These are phyloP conservation scores for Aegilops tauschii DNA, from an alignment of 176 grass and related monocot species.

Conservation along the genomic window DNA sequence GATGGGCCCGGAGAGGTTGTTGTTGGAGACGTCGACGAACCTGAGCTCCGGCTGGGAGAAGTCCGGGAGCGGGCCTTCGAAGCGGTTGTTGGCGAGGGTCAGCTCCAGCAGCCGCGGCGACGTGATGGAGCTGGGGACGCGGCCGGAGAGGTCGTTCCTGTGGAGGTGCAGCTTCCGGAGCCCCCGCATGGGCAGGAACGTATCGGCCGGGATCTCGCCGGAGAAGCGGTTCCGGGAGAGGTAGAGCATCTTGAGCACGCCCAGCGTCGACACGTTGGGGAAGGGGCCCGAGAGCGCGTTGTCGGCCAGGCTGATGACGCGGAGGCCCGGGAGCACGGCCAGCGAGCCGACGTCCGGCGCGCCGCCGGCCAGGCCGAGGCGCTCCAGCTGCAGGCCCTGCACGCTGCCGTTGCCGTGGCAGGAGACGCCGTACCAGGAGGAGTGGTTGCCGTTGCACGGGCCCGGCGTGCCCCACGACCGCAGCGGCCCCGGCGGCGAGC, in stretches of 20 bases:
- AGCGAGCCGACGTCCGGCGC: conserved; percentile 40
- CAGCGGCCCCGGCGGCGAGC: conserved; percentile 44
- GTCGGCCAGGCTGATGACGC: conserved; percentile 65
- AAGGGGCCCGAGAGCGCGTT: conserved; percentile 72
- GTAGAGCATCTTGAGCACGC: conserved; percentile 63
- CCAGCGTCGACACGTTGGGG: conserved; percentile 61
- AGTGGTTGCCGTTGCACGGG: conserved; percentile 28
- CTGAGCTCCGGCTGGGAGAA: conserved; percentile 54
- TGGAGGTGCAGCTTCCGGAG: conserved; percentile 76
- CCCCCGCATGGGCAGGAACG: conserved; percentile 62
- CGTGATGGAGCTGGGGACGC: conserved; percentile 58
- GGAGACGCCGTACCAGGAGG: conserved; percentile 70
- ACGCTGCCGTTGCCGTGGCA: conserved; percentile 71
- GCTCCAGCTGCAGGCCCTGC: conserved; percentile 75
- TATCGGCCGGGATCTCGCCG: conserved; percentile 55
- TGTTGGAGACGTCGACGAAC: conserved; percentile 64
- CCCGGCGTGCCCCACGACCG: conserved; percentile 52
- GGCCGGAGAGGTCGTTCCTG: conserved; percentile 56
- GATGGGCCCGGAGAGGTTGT: conserved; percentile 73
- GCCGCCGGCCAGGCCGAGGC: conserved; percentile 49
- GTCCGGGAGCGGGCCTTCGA: conserved; percentile 56
- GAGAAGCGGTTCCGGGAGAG: conserved; percentile 67
- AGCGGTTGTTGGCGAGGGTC: conserved; percentile 55
- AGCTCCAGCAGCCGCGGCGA: conserved; percentile 66
- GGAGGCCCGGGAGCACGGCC: conserved; percentile 36